These are phyloP conservation scores for Neopestalotiopsis clavispora DNA, from an alignment of 2,329 filamentous ascomycete genomes.

Conservation along the genomic window DNA sequence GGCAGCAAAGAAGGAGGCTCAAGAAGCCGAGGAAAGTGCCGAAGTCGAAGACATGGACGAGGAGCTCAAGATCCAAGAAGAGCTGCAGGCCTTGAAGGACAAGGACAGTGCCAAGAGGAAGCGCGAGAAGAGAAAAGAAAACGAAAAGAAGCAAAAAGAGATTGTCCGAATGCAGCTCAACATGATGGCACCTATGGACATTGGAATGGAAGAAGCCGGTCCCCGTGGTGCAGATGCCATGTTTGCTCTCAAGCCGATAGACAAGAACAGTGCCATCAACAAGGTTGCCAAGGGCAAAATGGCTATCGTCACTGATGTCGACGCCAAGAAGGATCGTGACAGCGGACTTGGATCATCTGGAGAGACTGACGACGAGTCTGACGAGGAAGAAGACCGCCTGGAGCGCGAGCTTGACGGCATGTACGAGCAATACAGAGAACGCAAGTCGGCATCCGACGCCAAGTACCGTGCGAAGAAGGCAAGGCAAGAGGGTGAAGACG, in stretches of 20 bases:
- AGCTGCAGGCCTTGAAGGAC: slow-evolving; percentile 82
- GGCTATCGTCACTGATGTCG: slow-evolving; percentile 65
- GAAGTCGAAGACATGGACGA: slow-evolving; percentile 92
- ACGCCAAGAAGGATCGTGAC: slow-evolving; percentile 63
- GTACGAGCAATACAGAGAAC: slow-evolving; percentile 85
- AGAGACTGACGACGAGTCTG: slow-evolving; percentile 66
- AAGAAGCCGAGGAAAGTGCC: slow-evolving; percentile 73
- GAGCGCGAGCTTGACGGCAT: slow-evolving; percentile 85
- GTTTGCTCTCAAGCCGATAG: slow-evolving; percentile 83
- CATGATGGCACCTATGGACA: slow-evolving; percentile 95
- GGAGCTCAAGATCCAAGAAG: slow-evolving; percentile 86
- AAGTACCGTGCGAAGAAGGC: slow-evolving; percentile 92
- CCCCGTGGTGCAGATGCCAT: slow-evolving; percentile 81
- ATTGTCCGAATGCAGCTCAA: slow-evolving; percentile 96
- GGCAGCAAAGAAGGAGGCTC: slow-evolving; percentile 42
- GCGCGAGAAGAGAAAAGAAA: slow-evolving; percentile 83
- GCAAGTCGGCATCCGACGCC: slow-evolving; percentile 78
- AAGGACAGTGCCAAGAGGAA: slow-evolving; percentile 78
- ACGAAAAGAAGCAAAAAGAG: slow-evolving; percentile 92
- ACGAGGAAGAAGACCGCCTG: slow-evolving; percentile 80
- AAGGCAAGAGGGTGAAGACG: slow-evolving; percentile 79
- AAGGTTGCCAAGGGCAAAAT: slow-evolving; percentile 81
- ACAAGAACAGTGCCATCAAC: slow-evolving; percentile 73
- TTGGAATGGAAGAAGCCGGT: slow-evolving; percentile 86
- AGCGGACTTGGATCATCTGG: slow-evolving; percentile 59